These are phyloP conservation scores for Roridomyces roridus DNA, from an alignment of 768 basidiomycete species.

Conservation along the genomic window DNA sequence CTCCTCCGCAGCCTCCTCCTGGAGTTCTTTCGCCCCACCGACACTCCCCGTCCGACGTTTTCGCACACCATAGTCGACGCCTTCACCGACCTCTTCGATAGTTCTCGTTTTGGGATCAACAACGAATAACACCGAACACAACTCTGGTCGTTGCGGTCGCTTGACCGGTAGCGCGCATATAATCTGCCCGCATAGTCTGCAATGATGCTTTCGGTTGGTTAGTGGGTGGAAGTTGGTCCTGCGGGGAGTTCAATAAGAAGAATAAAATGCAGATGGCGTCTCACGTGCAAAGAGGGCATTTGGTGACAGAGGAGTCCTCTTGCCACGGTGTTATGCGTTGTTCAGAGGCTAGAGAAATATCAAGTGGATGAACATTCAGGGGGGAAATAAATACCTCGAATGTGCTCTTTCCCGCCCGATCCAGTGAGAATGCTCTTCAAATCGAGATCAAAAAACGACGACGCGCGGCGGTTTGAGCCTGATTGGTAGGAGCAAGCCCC, in stretches of 20 bases:
- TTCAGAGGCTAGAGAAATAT: constrained; percentile 64
- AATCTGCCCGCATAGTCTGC: constrained; percentile 90
- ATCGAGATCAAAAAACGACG: constrained; percentile 79
- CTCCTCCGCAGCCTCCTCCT: constrained; percentile 58
- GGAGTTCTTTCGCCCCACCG: constrained; percentile 37
- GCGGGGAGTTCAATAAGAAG: background rate
- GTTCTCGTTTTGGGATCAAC: constrained; percentile 79
- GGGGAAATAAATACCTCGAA: constrained; percentile 60
- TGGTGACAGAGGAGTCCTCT: constrained; percentile 74
- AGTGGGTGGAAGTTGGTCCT: constrained; percentile 84
- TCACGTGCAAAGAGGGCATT: constrained; percentile 88
- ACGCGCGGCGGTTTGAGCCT: constrained; percentile 56
- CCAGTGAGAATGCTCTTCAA: constrained; percentile 61
- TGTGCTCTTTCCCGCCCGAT: constrained; percentile 60
- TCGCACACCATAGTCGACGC: constrained; percentile 83
- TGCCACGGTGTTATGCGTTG: constrained; percentile 97
- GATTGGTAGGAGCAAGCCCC: constrained; percentile 16
- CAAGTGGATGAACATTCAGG: background rate
- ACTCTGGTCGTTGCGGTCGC: constrained; percentile 63
- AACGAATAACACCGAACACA: constrained; percentile 84
- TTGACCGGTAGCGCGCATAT: constrained; percentile 90
- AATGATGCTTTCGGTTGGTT: constrained; percentile 95
- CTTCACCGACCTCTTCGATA: constrained; percentile 86
- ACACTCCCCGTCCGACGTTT: constrained; percentile 45
- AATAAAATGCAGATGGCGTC: constrained; percentile 26